Base-by-base conservation (phyloP, 176 grass and related monocot species). In the Hordeum vulgare region DNA sequence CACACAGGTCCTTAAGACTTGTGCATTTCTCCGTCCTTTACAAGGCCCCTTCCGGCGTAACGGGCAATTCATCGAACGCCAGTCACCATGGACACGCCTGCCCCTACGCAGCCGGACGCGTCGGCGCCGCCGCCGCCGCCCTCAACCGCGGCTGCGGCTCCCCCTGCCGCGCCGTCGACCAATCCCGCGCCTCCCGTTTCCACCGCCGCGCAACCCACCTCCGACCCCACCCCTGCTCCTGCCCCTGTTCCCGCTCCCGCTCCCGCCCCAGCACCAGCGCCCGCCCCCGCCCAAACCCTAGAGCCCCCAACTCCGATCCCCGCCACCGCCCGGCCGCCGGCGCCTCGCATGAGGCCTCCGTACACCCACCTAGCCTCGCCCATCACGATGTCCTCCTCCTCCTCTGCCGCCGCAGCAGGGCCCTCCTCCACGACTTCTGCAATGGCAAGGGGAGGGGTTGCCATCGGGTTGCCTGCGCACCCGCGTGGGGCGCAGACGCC, bases 401-500 rank as follows among this genome's bases (percentile, higher is more conserved):
- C 88, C 83, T 75, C 80, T 81, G 61, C 79, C 49, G 71, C 85
- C 79, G 57, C 84, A 9, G 54, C 87, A 8, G 72, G 49, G 29
- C 21, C 87, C 69, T 51, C 71, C 42, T 83, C 89, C 9, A 4
- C 35, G 34, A 31, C 75, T 12, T 39, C 93, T 36, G 11, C 70
- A 5, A 13, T 82, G 5, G 81, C 85, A 58, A 85, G 87, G 49
- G 90, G 85, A 68, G 89, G 78, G 10, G 79, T 88, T 10, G 79
- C 80, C 60, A 25, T 88, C 21, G 90, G 85, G 3, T 14, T 88
- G 61, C 90, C 93, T 1, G 79, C 93, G 9, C 89, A 87, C 54
- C 73, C 89, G 8, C 92, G 90, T 25, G 63, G 84, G 29, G 42
- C 59, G 71, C 89, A 87, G 81, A 81, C 86, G 9, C 79, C 93